Percentiles rank a stretch among this genome's conserved stretches.
These are phyloP conservation scores for Aspergillus brasiliensis DNA, from an alignment of 2,329 filamentous ascomycete species.

Conservation along the genomic window DNA sequence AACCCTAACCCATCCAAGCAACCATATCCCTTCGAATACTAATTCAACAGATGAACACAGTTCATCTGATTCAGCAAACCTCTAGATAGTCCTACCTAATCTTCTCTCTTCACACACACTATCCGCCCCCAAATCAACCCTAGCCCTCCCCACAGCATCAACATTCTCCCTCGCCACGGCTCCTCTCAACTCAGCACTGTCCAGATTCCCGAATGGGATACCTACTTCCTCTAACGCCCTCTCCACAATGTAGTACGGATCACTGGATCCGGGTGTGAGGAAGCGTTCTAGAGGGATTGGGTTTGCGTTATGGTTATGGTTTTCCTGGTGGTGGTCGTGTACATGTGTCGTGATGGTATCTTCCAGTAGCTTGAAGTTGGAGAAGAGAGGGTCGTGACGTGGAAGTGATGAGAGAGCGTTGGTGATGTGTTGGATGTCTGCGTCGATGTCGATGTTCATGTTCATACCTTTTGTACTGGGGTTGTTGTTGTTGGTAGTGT, in stretches of 20 bases:
- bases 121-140: background rate
- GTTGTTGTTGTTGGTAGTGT: too few species aligned
- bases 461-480: too few species aligned
- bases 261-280: constrained; percentile 24
- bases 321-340: constrained; percentile 10
- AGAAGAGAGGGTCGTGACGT: background rate
- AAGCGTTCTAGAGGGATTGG: constrained; percentile 27
- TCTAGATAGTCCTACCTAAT: background rate
- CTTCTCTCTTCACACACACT: background rate
- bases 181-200: constrained; percentile 18
- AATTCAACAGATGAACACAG: too few species aligned
- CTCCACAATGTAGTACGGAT: constrained; percentile 20
- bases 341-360: background rate
- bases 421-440: constrained; percentile 9
- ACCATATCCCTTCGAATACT: too few species aligned
- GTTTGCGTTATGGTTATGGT: too few species aligned
- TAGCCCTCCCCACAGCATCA: background rate
- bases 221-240: constrained; percentile 18
- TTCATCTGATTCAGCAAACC: too few species aligned
- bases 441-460: constrained; percentile 6
- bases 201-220: constrained; percentile 18
- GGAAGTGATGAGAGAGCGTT: background rate
- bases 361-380: constrained; percentile 16
- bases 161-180: constrained; percentile 15
- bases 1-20: too few species aligned